phyloP scores from a whole-genome alignment of 257 asterid genomes.

The Penstemon davidsonii region DNA sequence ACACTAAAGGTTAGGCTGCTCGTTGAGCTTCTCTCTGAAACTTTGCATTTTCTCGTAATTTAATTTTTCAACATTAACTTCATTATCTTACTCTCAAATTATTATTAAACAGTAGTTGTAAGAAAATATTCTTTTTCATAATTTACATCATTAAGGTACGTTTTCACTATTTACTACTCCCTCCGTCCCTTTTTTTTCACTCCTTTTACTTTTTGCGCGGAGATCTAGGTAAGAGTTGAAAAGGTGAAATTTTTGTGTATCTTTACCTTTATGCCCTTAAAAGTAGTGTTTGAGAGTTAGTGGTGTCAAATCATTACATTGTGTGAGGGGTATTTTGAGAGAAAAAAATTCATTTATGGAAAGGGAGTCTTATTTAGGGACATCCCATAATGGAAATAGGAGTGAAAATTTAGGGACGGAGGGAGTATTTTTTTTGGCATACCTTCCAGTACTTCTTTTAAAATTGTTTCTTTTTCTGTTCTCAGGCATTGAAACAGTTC shows the following conservation, averaged over 20 bases:
- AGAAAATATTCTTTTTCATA: background rate
- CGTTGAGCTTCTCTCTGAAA: conserved; percentile 23
- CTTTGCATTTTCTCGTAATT: conserved; percentile 21
- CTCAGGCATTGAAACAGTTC: conserved; percentile 94
- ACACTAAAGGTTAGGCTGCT: conserved; percentile 78
- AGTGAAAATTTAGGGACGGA: too few species aligned
- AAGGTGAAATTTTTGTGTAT: too few species aligned
- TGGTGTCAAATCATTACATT: too few species aligned
- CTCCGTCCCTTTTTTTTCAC: too few species aligned
- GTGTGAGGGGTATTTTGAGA: too few species aligned
- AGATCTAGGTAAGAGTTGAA: too few species aligned
- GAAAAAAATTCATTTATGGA: too few species aligned
- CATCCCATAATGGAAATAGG: too few species aligned
- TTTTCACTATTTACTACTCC: background rate
- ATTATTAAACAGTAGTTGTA: background rate
- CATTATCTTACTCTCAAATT: background rate
- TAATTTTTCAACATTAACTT: conserved; percentile 11
- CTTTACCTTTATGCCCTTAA: too few species aligned
- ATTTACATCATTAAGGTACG: background rate
- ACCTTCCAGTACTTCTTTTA: conserved; percentile 6
- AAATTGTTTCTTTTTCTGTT: conserved; percentile 19
- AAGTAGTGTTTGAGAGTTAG: too few species aligned
- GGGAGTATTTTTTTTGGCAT: background rate
- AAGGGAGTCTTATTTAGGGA: too few species aligned
- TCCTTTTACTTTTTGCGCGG: too few species aligned